A percentile compares a stretch with the other conserved stretches of the same genome.
Evolutionary conservation across 441 rosid species (phyloP).

Genomic region (Croton setiger): DNA sequence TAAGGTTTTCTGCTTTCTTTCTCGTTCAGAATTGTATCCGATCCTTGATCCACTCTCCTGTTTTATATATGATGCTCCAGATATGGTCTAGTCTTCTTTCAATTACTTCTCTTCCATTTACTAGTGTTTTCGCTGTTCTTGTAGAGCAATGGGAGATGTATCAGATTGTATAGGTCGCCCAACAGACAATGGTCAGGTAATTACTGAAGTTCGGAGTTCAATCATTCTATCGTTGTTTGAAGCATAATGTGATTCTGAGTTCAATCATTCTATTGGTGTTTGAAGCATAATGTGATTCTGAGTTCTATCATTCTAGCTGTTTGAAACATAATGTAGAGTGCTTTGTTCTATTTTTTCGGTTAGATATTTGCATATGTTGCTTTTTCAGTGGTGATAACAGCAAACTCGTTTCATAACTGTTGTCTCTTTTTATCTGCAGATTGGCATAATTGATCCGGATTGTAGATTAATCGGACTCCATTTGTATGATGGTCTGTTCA

Average conservation of each 20-base stretch:
- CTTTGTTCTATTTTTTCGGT: not conserved
- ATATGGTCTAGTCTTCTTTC: constrained; percentile 13
- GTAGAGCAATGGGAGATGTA: constrained; percentile 98
- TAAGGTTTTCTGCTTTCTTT: not conserved
- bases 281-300: not conserved
- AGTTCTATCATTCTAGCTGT: too few relatives aligned
- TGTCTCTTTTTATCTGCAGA: constrained; percentile 35
- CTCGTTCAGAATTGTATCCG: not conserved
- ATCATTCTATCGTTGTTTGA: not conserved
- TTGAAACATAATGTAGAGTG: not conserved
- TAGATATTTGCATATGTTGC: not conserved
- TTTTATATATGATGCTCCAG: not conserved
- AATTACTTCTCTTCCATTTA: constrained; percentile 13
- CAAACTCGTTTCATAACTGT: not conserved
- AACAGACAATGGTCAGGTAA: constrained; percentile 96
- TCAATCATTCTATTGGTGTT: too few relatives aligned
- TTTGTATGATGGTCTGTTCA: constrained; percentile 93
- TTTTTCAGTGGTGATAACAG: constrained; percentile 5
- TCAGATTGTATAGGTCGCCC: constrained; percentile 97
- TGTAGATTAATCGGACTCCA: constrained; percentile 97
- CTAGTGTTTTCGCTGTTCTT: constrained; percentile 13
- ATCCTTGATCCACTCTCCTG: not conserved
- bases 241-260: not conserved
- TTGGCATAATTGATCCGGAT: constrained; percentile 95
- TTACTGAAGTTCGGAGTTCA: constrained; percentile 1